These are phyloP conservation scores for Leptographium lundbergii DNA, from an alignment of 2,329 filamentous ascomycete genomes.

Conservation along the genomic window DNA sequence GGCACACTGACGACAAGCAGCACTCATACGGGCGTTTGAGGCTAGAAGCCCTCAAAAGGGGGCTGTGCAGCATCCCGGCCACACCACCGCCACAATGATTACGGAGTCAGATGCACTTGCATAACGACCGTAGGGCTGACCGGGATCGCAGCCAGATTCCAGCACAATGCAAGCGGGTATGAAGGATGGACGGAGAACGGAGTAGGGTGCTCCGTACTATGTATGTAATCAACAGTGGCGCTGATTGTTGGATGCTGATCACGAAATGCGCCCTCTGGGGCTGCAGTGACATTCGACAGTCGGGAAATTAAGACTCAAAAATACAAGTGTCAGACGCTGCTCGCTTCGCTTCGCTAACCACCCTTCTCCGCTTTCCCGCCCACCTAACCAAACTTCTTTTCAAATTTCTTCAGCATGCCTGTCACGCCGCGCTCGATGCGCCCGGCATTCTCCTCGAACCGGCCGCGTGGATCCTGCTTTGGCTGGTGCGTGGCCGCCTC, in stretches of 20 bases:
- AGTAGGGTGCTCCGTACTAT: background rate
- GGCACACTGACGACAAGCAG: background rate
- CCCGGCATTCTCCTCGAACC: conserved; percentile 52
- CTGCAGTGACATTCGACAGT: no score
- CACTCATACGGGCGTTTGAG: no score
- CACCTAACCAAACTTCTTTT: conserved; percentile 53
- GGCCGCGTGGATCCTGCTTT: conserved; percentile 33
- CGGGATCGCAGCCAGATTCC: background rate
- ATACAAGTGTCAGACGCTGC: background rate
- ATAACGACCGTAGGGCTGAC: background rate
- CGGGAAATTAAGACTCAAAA: no score
- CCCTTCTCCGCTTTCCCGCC: background rate
- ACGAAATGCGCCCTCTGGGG: no score
- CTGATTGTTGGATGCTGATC: no score
- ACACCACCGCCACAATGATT: background rate
- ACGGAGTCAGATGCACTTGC: background rate
- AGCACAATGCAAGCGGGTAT: background rate
- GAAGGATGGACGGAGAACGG: background rate
- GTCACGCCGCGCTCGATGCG: conserved; percentile 57
- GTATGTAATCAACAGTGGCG: background rate
- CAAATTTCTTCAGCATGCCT: conserved; percentile 64
- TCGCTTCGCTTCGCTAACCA: background rate
- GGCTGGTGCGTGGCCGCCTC: conserved; percentile 34
- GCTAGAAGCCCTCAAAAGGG: background rate
- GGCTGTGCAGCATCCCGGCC: background rate